phyloP scores from a whole-genome alignment of 169 alveolate species.

The Sarcocystis neurona region DNA sequence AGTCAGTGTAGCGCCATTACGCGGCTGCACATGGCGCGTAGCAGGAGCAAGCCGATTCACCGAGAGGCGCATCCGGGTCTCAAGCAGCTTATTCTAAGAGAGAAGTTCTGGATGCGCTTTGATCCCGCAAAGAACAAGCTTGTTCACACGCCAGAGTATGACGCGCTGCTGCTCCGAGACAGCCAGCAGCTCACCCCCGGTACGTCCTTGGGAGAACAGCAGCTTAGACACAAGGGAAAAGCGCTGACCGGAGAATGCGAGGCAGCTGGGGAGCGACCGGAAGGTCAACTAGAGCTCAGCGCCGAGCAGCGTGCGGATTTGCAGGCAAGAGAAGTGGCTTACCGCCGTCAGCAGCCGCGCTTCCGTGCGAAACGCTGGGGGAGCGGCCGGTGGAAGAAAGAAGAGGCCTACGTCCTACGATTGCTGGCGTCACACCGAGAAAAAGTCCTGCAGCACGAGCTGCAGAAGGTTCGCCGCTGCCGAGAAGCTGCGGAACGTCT shows the following conservation, averaged over 20 bases:
- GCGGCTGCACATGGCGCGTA: slow-evolving; percentile 9
- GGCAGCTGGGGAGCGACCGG: neutral
- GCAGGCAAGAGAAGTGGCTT: neutral
- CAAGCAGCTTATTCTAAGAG: slow-evolving; percentile 7
- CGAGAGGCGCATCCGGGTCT: slow-evolving; percentile 13
- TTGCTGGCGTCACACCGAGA: neutral
- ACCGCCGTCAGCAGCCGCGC: neutral
- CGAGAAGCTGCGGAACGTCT: neutral
- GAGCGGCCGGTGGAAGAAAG: slow-evolving; percentile 8
- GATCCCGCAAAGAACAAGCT: neutral
- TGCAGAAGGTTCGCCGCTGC: neutral
- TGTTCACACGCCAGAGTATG: slow-evolving; percentile 16
- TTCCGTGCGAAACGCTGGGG: slow-evolving; percentile 8
- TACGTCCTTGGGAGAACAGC: neutral
- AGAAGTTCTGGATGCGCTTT: slow-evolving; percentile 14
- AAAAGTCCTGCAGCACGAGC: neutral
- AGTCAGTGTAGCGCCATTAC: too few species aligned
- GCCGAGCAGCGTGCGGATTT: neutral
- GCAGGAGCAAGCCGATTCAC: slow-evolving; percentile 2
- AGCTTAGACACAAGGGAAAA: neutral
- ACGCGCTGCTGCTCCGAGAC: neutral
- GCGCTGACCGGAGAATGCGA: neutral
- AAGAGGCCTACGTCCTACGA: neutral
- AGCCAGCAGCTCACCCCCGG: neutral
- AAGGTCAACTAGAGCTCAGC: neutral